Evolutionary conservation across 1,139 yeast species (phyloP).

Genomic region (Candida tropicalis): DNA sequence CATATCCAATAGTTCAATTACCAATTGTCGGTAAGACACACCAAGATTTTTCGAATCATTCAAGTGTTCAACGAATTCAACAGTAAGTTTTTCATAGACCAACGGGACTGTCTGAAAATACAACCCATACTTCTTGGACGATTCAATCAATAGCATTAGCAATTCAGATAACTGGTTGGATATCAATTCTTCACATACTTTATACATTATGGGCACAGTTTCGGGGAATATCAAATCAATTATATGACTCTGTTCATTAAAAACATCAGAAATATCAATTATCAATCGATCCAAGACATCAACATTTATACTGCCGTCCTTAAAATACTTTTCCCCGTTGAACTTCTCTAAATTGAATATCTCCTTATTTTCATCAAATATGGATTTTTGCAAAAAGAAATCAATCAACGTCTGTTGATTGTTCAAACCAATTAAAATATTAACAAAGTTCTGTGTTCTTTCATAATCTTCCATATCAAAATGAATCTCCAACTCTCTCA

Average conservation of each 20-base stretch:
- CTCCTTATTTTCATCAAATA: constrained; percentile 39
- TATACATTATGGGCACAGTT: constrained; percentile 50
- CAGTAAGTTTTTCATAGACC: constrained; percentile 32
- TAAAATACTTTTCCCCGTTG: constrained; percentile 24
- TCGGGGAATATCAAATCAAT: constrained; percentile 46
- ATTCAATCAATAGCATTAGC: constrained; percentile 31
- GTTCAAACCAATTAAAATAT: constrained; percentile 38
- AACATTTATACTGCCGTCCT: constrained; percentile 19
- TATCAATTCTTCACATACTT: constrained; percentile 48
- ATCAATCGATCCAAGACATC: constrained; percentile 27
- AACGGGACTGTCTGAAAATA: constrained; percentile 36
- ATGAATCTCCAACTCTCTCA: constrained; percentile 68
- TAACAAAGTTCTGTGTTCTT: constrained; percentile 36
- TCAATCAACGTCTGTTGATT: constrained; percentile 46
- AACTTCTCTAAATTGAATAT: constrained; percentile 34
- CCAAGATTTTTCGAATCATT: constrained; percentile 38
- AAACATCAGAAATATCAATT: constrained; percentile 29
- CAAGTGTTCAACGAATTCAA: constrained; percentile 28
- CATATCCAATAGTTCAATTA: constrained; percentile 49
- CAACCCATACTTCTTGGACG: constrained; percentile 29
- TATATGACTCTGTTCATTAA: constrained; percentile 38
- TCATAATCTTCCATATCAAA: constrained; percentile 54
- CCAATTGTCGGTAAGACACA: constrained; percentile 30
- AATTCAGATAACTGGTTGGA: constrained; percentile 44
- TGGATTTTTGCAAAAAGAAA: constrained; percentile 48